Evolutionary conservation across 2,329 filamentous ascomycete species (phyloP).

Genomic region (Metarhizium sp.): DNA sequence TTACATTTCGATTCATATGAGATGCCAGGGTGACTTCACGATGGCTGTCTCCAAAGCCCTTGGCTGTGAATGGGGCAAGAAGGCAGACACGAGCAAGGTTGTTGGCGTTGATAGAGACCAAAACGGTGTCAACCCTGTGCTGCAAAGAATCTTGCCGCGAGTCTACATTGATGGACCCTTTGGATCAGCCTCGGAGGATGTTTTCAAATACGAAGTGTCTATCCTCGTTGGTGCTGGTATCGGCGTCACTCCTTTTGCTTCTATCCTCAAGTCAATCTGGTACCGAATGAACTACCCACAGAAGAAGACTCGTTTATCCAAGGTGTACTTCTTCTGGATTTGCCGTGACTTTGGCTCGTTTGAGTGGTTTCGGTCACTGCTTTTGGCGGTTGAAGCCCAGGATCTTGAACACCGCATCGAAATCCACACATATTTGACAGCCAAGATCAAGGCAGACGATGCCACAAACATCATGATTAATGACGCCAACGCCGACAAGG

Average conservation of each 20-base stretch:
- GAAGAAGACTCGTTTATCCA: slow-evolving; percentile 67
- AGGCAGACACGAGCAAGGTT: slow-evolving; percentile 49
- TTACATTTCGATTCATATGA: slow-evolving; percentile 80
- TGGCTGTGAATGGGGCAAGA: slow-evolving; percentile 62
- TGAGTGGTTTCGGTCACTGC: slow-evolving; percentile 80
- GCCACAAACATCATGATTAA: slow-evolving; percentile 92
- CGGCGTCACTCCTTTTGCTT: slow-evolving; percentile 78
- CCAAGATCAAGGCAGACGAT: slow-evolving; percentile 77
- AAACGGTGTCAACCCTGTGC: slow-evolving; percentile 55
- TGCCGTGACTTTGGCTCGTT: slow-evolving; percentile 82
- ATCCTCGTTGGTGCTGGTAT: slow-evolving; percentile 76
- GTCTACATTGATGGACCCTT: slow-evolving; percentile 82
- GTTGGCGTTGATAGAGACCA: slow-evolving; percentile 55
- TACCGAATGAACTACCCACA: slow-evolving; percentile 86
- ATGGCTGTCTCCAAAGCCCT: slow-evolving; percentile 58
- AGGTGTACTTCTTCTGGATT: slow-evolving; percentile 92
- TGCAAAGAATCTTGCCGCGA: slow-evolving; percentile 65
- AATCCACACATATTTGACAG: slow-evolving; percentile 82
- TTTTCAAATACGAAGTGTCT: slow-evolving; percentile 80
- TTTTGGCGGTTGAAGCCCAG: slow-evolving; percentile 78
- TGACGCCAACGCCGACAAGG: slow-evolving; percentile 73
- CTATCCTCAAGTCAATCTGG: slow-evolving; percentile 86
- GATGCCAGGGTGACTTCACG: slow-evolving; percentile 77
- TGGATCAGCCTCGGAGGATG: slow-evolving; percentile 76
- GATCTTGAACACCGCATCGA: slow-evolving; percentile 78